Percentiles rank a stretch among this genome's conserved stretches.
These are phyloP conservation scores for Claviceps africana DNA, from an alignment of 2,329 filamentous ascomycete genomes.

Conservation along the genomic window DNA sequence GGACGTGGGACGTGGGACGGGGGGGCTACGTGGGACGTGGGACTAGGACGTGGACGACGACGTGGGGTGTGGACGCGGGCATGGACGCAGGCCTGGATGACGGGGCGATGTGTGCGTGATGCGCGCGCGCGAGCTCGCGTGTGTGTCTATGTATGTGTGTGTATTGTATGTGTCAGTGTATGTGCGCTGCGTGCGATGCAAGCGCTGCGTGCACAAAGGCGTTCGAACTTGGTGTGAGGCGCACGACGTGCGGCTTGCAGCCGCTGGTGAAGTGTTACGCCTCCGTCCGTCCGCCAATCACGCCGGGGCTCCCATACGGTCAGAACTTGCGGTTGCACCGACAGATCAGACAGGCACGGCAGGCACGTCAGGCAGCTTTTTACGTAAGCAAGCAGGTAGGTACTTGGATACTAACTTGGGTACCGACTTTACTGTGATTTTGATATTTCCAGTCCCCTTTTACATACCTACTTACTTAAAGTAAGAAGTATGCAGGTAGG, in stretches of 20 bases:
- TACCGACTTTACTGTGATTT: too few relatives aligned
- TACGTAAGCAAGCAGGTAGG: too few relatives aligned
- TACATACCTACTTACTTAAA: too few relatives aligned
- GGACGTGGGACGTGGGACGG: background rate
- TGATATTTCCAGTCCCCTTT: too few relatives aligned
- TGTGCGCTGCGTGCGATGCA: background rate
- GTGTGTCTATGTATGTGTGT: too few relatives aligned
- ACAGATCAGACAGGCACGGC: background rate
- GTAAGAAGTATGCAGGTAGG: background rate
- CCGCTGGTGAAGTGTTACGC: constrained; percentile 2
- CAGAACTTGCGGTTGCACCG: background rate
- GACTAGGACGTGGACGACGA: background rate
- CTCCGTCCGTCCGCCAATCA: background rate
- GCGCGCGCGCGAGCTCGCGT: too few relatives aligned
- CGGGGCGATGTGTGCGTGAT: background rate
- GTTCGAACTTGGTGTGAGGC: background rate
- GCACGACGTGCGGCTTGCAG: constrained; percentile 4
- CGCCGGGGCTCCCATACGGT: background rate
- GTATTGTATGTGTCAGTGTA: background rate
- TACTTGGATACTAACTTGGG: too few relatives aligned
- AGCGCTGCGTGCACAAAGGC: background rate
- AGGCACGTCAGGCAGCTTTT: background rate
- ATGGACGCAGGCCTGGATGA: background rate
- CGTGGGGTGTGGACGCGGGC: background rate
- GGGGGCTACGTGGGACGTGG: background rate